Percentiles rank a stretch among this genome's conserved stretches.
These are phyloP conservation scores for Flaveria floridana DNA, from an alignment of 140 eudicot genomes.

Conservation along the genomic window DNA sequence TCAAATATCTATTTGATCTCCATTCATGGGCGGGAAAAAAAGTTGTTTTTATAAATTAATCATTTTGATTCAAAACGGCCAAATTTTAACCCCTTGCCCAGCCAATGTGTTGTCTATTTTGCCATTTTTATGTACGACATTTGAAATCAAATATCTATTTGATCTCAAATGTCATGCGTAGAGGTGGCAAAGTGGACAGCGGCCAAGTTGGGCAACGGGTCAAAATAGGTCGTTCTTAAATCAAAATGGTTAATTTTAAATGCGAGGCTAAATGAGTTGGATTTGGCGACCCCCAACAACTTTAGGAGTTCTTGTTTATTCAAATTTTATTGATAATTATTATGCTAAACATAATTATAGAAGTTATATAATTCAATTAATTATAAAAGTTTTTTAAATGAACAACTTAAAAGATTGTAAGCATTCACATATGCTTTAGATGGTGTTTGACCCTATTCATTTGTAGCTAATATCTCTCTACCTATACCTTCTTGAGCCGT, in stretches of 20 bases:
- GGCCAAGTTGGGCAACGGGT: background rate
- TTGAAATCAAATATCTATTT: no score
- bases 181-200: no score
- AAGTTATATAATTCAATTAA: background rate
- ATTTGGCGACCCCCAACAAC: background rate
- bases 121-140: no score
- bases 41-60: no score
- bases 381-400: background rate
- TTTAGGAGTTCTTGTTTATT: background rate
- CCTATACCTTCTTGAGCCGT: background rate
- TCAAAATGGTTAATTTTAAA: background rate
- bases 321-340: background rate
- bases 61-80: no score
- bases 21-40: no score
- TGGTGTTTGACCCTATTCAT: background rate
- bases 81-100: no score
- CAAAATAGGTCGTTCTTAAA: background rate
- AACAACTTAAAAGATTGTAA: background rate
- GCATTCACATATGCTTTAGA: background rate
- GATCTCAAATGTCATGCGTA: no score
- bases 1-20: no score
- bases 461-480: background rate
- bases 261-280: background rate
- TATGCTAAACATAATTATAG: background rate
- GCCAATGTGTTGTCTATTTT: no score